Conservation (phyloP, 805 yeast genomes). For the Starmerella scarabaei region DNA sequence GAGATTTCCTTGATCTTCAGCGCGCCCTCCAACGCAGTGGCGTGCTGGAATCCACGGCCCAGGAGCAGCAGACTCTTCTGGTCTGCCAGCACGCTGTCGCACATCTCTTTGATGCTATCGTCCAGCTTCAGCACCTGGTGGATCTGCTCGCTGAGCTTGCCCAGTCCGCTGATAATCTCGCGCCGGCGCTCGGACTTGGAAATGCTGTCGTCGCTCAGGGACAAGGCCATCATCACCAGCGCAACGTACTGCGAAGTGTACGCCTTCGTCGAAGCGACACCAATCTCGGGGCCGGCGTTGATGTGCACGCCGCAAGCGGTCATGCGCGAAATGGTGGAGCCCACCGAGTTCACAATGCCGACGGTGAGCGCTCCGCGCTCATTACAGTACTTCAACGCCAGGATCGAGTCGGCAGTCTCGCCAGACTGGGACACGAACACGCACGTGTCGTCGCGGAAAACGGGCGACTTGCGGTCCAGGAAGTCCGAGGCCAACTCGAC, state of each 20-base stretch:
- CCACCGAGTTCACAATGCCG: conserved; percentile 95
- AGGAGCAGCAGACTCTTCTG: conserved; percentile 80
- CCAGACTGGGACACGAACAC: conserved; percentile 97
- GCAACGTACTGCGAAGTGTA: conserved; percentile 98
- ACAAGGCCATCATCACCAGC: conserved; percentile 87
- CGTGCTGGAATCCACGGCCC: conserved; percentile 96
- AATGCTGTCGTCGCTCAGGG: conserved; percentile 83
- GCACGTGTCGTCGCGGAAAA: conserved; percentile 95
- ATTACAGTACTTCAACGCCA: conserved; percentile 86
- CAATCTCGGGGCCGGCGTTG: conserved; percentile 98
- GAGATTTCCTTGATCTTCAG: conserved; percentile 95
- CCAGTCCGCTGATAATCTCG: conserved; percentile 77
- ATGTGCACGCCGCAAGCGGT: conserved; percentile 99
- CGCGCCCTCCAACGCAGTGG: conserved; percentile 97
- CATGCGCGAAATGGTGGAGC: conserved; percentile 90
- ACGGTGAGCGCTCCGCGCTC: conserved; percentile 96
- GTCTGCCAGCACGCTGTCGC: conserved; percentile 56
- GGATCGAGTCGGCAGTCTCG: conserved; percentile 95
- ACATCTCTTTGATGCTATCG: conserved; percentile 58
- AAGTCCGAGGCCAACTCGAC: conserved; percentile 27
- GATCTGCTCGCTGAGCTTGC: conserved; percentile 75
- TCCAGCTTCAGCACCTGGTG: conserved; percentile 61
- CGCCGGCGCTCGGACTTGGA: conserved; percentile 62
- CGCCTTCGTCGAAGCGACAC: conserved; percentile 98
- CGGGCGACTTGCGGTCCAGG: conserved; percentile 89